Evolutionary conservation across 805 yeast genomes (phyloP).

Genomic region (Yarrowia sp.): DNA sequence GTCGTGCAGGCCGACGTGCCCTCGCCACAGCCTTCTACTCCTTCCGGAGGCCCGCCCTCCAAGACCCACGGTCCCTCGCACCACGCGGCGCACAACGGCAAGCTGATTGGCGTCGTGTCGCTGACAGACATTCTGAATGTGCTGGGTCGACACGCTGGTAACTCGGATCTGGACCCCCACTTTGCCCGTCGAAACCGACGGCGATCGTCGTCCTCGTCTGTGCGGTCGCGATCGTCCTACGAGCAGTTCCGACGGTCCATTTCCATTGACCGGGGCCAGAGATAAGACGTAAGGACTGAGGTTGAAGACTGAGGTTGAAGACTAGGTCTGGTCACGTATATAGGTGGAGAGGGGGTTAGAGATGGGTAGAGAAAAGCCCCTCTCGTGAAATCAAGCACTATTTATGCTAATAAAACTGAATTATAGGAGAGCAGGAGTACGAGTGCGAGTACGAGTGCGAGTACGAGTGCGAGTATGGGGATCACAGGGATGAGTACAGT

Average conservation of each 20-base stretch:
- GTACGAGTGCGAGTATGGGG: too few relatives aligned
- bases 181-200: conserved; percentile 87
- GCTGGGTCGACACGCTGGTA: conserved; percentile 72
- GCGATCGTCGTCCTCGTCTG: conserved; percentile 28
- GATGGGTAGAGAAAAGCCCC: not conserved
- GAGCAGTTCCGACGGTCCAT: conserved; percentile 26
- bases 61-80: conserved; percentile 30
- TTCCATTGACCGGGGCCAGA: conserved; percentile 24
- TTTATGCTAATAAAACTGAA: conserved; percentile 10
- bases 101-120: conserved; percentile 85
- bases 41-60: conserved; percentile 30
- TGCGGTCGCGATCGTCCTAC: conserved; percentile 28
- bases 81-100: conserved; percentile 53
- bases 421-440: not conserved
- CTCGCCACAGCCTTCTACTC: conserved; percentile 32
- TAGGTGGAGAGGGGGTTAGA: not conserved
- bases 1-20: conserved; percentile 37
- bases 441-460: too few relatives aligned
- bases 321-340: not conserved
- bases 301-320: too few relatives aligned
- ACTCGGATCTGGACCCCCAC: conserved; percentile 66
- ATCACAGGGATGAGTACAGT: too few relatives aligned
- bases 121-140: conserved; percentile 84
- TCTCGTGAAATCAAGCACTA: not conserved
- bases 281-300: too few relatives aligned